phyloP scores from a whole-genome alignment of 2,329 filamentous ascomycete species.

The Parascedosporium putredinis region DNA sequence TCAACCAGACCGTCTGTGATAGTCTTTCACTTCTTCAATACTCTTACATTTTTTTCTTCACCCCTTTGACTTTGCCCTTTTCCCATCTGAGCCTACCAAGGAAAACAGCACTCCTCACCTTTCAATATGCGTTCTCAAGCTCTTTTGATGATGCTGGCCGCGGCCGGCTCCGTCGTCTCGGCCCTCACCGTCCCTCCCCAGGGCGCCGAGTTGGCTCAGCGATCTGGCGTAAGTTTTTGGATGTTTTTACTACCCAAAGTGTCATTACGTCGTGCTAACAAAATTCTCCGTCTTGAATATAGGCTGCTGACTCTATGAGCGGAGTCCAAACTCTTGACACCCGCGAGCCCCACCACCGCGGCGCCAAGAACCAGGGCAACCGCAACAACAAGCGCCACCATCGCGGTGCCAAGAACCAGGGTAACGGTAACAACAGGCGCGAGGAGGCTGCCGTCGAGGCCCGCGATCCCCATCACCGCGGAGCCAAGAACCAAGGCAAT shows the following conservation, averaged over 20 bases:
- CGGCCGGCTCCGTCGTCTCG: slow-evolving; percentile 10
- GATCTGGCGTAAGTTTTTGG: slow-evolving; percentile 3
- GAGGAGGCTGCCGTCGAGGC: not conserved
- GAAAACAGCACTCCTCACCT: too few relatives aligned
- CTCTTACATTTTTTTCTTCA: not conserved
- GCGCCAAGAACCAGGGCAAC: slow-evolving; percentile 8
- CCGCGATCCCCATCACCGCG: not conserved
- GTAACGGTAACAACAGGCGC: not conserved
- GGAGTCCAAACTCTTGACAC: not conserved
- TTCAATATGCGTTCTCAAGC: slow-evolving; percentile 7
- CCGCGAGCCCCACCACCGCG: slow-evolving; percentile 6
- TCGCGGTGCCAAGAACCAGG: slow-evolving; percentile 1
- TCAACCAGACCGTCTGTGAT: not conserved
- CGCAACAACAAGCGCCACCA: slow-evolving; percentile 1
- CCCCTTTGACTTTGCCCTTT: not conserved
- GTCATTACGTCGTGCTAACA: too few relatives aligned
- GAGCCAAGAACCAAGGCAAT: not conserved
- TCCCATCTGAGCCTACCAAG: not conserved
- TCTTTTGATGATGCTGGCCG: slow-evolving; percentile 1
- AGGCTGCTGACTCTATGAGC: not conserved
- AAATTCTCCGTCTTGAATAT: too few relatives aligned
- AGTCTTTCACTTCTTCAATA: not conserved
- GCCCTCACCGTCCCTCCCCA: slow-evolving; percentile 11
- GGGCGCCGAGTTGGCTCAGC: slow-evolving; percentile 6
- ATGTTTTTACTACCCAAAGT: too few relatives aligned